Conservation (phyloP, 148 eudicot species). For the Chenopodium quinoa region DNA sequence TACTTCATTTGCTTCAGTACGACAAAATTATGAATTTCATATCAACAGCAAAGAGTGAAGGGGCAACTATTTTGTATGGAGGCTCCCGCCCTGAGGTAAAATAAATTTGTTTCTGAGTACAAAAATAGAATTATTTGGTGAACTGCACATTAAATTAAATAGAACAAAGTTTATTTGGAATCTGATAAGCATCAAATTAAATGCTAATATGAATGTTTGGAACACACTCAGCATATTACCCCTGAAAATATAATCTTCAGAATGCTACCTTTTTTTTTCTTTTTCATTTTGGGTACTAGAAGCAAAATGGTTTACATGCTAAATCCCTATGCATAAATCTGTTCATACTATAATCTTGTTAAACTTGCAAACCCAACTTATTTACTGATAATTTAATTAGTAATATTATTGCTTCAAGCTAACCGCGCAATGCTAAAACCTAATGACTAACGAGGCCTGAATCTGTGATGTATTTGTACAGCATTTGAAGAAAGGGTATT, state of each 20-base stretch:
- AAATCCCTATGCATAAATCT: neutral
- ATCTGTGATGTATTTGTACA: slow-evolving; percentile 29
- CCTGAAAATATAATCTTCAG: neutral
- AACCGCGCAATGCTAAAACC: neutral
- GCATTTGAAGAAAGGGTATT: slow-evolving; percentile 82
- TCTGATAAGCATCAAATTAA: neutral
- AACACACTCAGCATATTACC: neutral
- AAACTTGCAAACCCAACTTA: neutral
- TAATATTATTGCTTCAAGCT: neutral
- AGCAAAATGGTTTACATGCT: neutral
- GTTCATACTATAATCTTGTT: neutral
- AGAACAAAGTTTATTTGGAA: neutral
- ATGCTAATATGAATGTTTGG: slow-evolving; percentile 3
- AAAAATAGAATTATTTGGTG: neutral
- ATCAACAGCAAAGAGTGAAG: slow-evolving; percentile 86
- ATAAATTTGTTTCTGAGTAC: neutral
- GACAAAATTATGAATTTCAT: slow-evolving; percentile 76
- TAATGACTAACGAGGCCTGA: neutral
- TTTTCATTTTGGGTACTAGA: neutral
- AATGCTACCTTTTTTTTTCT: neutral
- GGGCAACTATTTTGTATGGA: slow-evolving; percentile 85
- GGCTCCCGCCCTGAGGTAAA: slow-evolving; percentile 87
- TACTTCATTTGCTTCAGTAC: slow-evolving; percentile 49
- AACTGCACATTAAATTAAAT: neutral
- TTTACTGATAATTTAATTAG: neutral